Evolutionary conservation across 148 eudicot species (phyloP).

Genomic region (Persicaria tinctoria): DNA sequence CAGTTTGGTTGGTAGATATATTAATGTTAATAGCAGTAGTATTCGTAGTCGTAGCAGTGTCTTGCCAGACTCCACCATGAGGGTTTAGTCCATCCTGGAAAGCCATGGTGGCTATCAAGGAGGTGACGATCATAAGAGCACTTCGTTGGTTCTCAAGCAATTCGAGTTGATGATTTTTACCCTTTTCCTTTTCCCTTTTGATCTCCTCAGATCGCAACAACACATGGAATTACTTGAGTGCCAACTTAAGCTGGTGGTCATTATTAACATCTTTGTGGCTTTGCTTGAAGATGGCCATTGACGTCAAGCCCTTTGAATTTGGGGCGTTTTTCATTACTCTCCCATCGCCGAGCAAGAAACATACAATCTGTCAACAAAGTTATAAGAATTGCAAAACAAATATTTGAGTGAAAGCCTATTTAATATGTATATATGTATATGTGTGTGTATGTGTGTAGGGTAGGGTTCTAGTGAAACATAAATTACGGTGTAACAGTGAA

Average conservation of each 20-base stretch:
- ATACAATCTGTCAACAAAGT: neutral
- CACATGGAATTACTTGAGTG: neutral
- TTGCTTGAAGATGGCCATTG: conserved; percentile 6
- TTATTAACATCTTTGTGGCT: neutral
- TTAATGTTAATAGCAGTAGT: neutral
- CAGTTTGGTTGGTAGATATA: neutral
- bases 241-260: neutral
- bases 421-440: no score
- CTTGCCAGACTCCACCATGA: conserved; percentile 10
- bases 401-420: no score
- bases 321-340: neutral
- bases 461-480: no score
- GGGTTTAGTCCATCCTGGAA: conserved; percentile 11
- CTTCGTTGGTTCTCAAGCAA: conserved; percentile 6
- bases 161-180: neutral
- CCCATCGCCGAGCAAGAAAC: neutral
- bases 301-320: conserved; percentile 8
- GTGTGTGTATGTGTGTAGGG: no score
- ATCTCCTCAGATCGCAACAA: neutral
- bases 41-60: neutral
- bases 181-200: neutral
- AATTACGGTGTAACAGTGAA: no score
- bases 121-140: conserved; percentile 12
- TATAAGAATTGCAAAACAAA: neutral
- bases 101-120: conserved; percentile 13